A percentile compares a stretch with the other conserved stretches of the same genome.
Conservation (phyloP, 2,329 filamentous ascomycete genomes). For the Aciculosporium take region DNA sequence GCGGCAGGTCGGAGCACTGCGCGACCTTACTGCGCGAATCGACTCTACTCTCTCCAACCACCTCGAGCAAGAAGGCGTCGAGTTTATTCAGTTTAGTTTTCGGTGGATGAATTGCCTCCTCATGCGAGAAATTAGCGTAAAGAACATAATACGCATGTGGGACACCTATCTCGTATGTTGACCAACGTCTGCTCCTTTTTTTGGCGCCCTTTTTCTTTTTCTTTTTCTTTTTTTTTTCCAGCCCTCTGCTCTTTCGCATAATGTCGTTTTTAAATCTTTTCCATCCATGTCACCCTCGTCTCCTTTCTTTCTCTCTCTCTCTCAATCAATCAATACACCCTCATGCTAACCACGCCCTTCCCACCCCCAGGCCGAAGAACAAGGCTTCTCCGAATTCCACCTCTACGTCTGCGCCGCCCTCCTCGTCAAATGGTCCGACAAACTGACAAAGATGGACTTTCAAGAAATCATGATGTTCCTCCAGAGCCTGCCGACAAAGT, state of each 20-base stretch:
- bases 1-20: conserved; percentile 74
- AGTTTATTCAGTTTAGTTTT: conserved; percentile 99
- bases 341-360: no score
- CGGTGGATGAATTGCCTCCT: conserved; percentile 99
- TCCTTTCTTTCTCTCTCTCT: not conserved
- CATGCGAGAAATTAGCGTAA: conserved; percentile 94
- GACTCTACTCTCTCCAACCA: conserved; percentile 75
- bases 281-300: no score
- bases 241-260: no score
- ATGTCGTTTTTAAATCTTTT: not conserved
- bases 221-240: not conserved
- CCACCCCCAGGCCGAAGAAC: conserved; percentile 68
- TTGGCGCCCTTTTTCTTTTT: not conserved
- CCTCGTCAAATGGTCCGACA: conserved; percentile 94
- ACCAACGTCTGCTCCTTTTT: not conserved
- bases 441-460: conserved; percentile 93
- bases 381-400: conserved; percentile 96
- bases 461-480: conserved; percentile 99
- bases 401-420: conserved; percentile 97
- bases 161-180: conserved; percentile 84
- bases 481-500: conserved; percentile 79
- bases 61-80: conserved; percentile 77
- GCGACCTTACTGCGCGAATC: conserved; percentile 83
- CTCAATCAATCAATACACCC: not conserved
- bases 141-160: conserved; percentile 98